Percentiles rank a stretch among this genome's conserved stretches.
phyloP scores from a whole-genome alignment of 176 grass and related monocot species.

The Cenchrus americanus region DNA sequence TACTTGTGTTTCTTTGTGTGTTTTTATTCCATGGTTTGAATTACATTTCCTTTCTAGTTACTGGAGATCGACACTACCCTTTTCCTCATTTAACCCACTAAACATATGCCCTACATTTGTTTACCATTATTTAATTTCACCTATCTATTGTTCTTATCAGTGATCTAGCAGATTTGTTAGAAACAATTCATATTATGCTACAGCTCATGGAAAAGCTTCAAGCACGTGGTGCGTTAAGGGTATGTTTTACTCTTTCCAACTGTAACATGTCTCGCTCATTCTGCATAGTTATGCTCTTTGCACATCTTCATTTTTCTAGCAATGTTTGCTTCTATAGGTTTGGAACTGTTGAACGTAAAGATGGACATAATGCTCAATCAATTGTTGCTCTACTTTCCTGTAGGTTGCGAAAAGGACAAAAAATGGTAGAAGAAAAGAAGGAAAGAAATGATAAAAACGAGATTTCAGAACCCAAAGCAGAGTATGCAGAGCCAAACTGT shows the following conservation, averaged over 20 bases:
- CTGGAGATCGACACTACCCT: constrained; percentile 7
- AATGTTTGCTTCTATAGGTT: constrained; percentile 25
- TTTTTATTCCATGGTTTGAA: constrained; percentile 17
- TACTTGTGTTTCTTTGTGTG: not conserved
- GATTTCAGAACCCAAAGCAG: constrained; percentile 32
- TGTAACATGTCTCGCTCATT: constrained; percentile 25
- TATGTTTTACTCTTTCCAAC: constrained; percentile 45
- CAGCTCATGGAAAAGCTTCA: constrained; percentile 98
- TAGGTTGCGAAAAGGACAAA: constrained; percentile 91
- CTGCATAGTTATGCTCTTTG: not conserved
- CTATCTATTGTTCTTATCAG: constrained; percentile 52
- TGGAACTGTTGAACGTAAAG: constrained; percentile 26
- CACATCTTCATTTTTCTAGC: constrained; percentile 25
- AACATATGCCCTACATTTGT: constrained; percentile 1
- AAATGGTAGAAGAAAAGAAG: constrained; percentile 78
- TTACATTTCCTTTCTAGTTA: constrained; percentile 25
- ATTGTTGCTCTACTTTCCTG: constrained; percentile 28
- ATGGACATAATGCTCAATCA: constrained; percentile 40
- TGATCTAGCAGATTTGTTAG: constrained; percentile 91
- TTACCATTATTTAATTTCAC: constrained; percentile 28
- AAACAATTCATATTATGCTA: constrained; percentile 90
- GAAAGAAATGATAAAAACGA: constrained; percentile 43
- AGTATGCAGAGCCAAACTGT: constrained; percentile 32
- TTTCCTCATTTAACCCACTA: constrained; percentile 14
- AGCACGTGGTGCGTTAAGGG: constrained; percentile 81